phyloP scores from a whole-genome alignment of 2,329 filamentous ascomycete genomes.

The Ceratocystis cubensis region DNA sequence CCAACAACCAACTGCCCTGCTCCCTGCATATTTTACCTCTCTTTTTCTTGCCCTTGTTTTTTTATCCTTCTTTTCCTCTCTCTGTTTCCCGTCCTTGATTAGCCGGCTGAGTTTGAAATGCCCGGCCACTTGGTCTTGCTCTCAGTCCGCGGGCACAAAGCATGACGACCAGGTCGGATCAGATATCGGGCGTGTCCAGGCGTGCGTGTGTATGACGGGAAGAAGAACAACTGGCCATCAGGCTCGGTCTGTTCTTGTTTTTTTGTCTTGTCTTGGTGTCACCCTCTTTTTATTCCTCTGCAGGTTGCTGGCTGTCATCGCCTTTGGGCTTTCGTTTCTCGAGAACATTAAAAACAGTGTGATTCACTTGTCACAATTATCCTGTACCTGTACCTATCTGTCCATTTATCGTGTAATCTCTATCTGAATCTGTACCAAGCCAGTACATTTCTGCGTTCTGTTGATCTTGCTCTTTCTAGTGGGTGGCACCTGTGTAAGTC shows the following conservation, averaged over 20 bases:
- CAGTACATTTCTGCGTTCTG: not conserved
- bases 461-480: not conserved
- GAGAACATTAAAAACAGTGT: not conserved
- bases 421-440: not conserved
- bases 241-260: not conserved
- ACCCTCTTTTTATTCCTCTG: not conserved
- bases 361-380: constrained; percentile 3
- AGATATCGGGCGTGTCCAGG: no score
- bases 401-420: not conserved
- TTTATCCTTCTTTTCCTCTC: not conserved
- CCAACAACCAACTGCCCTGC: not conserved
- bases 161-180: no score
- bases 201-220: not conserved
- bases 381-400: not conserved
- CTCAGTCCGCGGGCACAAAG: no score
- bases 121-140: not conserved
- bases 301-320: no score
- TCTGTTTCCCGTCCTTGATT: not conserved
- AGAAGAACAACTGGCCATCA: not conserved
- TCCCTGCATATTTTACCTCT: not conserved
- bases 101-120: not conserved
- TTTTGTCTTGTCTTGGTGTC: not conserved
- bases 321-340: no score
- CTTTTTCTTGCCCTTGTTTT: not conserved
- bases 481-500: not conserved